Percentiles rank a stretch among this genome's conserved stretches.
Conservation (phyloP, 164 flowering plant species). For the Berberis thunbergii region DNA sequence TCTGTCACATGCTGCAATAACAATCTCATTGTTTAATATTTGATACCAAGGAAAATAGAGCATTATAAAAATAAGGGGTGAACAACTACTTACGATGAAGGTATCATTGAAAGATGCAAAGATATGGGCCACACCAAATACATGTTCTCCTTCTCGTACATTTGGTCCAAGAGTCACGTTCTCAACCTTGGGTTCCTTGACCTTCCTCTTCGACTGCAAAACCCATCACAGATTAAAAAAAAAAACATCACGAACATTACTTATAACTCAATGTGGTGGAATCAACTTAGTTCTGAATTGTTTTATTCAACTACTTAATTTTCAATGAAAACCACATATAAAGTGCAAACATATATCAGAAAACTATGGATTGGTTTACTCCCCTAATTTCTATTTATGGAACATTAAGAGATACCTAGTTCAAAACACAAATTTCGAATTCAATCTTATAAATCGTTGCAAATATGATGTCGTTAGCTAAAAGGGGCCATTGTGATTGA, state of each 20-base stretch:
- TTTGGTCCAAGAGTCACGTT: constrained; percentile 74
- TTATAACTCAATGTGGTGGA: background rate
- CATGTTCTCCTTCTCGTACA: constrained; percentile 67
- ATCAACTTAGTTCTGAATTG: too few relatives aligned
- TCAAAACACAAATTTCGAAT: too few relatives aligned
- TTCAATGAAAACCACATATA: too few relatives aligned
- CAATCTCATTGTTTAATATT: background rate
- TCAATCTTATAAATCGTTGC: too few relatives aligned
- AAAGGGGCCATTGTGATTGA: too few relatives aligned
- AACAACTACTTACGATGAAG: constrained; percentile 53
- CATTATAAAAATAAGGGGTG: background rate
- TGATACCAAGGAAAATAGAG: background rate
- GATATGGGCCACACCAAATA: constrained; percentile 86
- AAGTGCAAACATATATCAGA: too few relatives aligned
- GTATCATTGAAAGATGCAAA: constrained; percentile 90
- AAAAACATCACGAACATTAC: background rate
- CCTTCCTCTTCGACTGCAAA: constrained; percentile 47
- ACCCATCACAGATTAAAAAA: background rate
- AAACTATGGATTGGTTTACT: too few relatives aligned
- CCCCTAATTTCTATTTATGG: too few relatives aligned
- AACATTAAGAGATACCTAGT: too few relatives aligned
- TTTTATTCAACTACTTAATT: too few relatives aligned
- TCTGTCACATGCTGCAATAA: constrained; percentile 79
- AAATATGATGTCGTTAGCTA: too few relatives aligned
- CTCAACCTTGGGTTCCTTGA: constrained; percentile 72